Conservation (phyloP, 441 rosid species). For the Syzygium malaccense region DNA sequence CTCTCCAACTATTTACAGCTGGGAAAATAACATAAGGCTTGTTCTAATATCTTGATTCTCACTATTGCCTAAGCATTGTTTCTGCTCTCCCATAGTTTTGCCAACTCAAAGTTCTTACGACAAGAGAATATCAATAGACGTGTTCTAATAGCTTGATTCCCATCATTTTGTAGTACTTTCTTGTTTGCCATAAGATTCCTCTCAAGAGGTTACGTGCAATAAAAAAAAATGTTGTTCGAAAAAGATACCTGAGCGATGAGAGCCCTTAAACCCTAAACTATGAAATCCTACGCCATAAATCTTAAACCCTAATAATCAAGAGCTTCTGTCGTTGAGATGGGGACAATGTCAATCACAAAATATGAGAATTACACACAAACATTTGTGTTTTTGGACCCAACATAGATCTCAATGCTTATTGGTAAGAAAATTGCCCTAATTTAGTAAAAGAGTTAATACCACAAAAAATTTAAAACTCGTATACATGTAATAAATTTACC, state of each 20-base stretch:
- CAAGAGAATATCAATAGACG: background rate
- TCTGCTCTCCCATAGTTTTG: background rate
- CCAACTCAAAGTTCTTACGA: background rate
- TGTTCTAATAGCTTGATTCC: background rate
- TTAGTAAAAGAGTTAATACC: background rate
- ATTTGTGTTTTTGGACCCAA: background rate
- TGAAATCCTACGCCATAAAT: background rate
- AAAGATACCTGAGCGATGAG: background rate
- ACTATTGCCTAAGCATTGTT: background rate
- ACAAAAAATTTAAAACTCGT: too few relatives aligned
- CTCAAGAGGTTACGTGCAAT: background rate
- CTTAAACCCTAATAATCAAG: background rate
- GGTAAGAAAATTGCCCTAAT: background rate
- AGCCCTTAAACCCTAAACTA: background rate
- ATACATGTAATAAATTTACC: too few relatives aligned
- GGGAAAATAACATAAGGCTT: background rate
- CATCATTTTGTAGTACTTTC: background rate
- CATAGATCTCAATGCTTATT: background rate
- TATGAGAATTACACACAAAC: background rate
- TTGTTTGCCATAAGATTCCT: background rate
- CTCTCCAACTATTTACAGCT: background rate
- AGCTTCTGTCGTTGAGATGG: background rate
- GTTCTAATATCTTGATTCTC: background rate
- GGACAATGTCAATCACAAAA: background rate
- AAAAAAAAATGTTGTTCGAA: background rate